Evolutionary conservation across 2,329 filamentous ascomycete genomes (phyloP), one percentile per base, ranked within the genome.

Genomic region (Botryotinia globosa): DNA sequence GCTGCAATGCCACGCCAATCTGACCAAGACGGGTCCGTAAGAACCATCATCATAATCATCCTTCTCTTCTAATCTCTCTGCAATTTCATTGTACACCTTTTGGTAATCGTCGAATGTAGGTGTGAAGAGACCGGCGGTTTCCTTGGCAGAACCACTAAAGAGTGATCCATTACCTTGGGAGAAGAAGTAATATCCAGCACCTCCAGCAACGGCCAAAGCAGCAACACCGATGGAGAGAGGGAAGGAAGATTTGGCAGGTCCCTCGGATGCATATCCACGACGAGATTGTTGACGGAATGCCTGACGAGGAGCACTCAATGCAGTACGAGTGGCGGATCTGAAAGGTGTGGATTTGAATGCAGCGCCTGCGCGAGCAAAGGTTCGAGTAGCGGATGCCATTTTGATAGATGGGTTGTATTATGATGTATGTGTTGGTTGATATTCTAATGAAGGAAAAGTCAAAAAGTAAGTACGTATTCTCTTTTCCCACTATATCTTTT

Each of bases 31-130:
- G 42, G 95, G 96, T 73, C 94, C 95, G 82, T 97, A 98, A 85
- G 92, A 96, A 78, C 96, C 95, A 82, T 99, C 95, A 80, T 98
- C 95, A 82, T 98, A 98, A 77, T 98, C 92, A 78, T 96, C 93
- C 81, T 97, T 90, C 84, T 98, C 93, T 83, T 96, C 91, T 72
- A 98, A 86, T 74, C 87, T 87, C 80, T 86, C 84, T 72, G 95
- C 94, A 78, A 98, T 90, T 80, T 91, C 91, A 82, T 98, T 89
- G 86, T 98, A 98, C 71, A 98, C 93, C 83, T 93, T 92, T 87
- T 98, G 94, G 87, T 97, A 98, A 84, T 99, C 94, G 79, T 91
- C 90, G 84, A 92, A 89, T 80, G 88, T 92, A 74, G 94, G 93
- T 69, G 85, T 88, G 85, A 95, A 91, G 77, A 88, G 81, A 79